A percentile compares a stretch with the other conserved stretches of the same genome.
Conservation (phyloP, 805 yeast genomes). For the Teunomyces lycoperdinae region DNA sequence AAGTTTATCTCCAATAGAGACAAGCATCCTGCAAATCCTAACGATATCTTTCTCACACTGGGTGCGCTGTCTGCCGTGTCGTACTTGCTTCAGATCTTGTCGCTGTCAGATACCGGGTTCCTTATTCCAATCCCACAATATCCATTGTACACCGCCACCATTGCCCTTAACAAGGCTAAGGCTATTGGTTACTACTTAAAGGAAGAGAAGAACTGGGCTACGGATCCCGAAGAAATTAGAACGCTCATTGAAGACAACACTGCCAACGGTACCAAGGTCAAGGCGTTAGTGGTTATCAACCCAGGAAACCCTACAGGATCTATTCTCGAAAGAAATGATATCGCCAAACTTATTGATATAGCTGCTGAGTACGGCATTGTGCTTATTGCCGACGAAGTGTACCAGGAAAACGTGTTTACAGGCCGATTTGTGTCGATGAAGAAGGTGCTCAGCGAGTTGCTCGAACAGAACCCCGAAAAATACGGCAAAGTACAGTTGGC, state of each 20-base stretch:
- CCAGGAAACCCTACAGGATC: conserved; percentile 99
- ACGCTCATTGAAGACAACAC: conserved; percentile 47
- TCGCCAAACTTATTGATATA: conserved; percentile 66
- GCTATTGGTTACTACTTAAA: conserved; percentile 85
- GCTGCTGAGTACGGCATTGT: conserved; percentile 86
- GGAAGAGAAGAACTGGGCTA: conserved; percentile 81
- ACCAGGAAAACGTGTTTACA: conserved; percentile 85
- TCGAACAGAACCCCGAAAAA: conserved; percentile 47
- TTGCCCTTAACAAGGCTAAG: conserved; percentile 77
- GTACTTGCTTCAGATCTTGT: conserved; percentile 66
- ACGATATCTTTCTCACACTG: conserved; percentile 77
- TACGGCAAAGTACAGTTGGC: conserved; percentile 82
- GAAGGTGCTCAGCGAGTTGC: conserved; percentile 67
- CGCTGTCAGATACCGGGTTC: conserved; percentile 63
- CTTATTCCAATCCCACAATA: conserved; percentile 97
- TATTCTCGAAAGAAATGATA: conserved; percentile 60
- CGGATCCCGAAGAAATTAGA: conserved; percentile 65
- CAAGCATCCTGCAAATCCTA: conserved; percentile 59
- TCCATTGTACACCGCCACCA: conserved; percentile 94
- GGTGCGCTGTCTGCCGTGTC: conserved; percentile 97
- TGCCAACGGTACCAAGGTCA: conserved; percentile 56
- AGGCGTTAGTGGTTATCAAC: conserved; percentile 87
- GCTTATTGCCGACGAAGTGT: conserved; percentile 95
- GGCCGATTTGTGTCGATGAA: conserved; percentile 85
- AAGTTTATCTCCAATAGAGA: conserved; percentile 77